Evolutionary conservation across 345 rosid species (phyloP), one percentile per base, ranked within the genome.

Genomic region (Linum tenue): DNA sequence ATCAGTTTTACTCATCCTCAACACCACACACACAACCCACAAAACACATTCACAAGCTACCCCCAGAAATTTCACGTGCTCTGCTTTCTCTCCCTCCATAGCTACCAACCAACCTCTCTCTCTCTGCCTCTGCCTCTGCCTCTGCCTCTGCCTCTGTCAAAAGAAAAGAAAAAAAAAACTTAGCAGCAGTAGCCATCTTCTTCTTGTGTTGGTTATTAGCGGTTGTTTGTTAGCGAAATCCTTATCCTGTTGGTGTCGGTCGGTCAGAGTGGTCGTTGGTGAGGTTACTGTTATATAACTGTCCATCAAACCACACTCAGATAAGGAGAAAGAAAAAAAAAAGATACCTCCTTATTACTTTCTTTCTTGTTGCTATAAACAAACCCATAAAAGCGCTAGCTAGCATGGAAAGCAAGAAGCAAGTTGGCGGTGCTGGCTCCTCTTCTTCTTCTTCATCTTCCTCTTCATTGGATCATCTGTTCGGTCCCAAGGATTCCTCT

Each of bases 401-500:
- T n/a, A n/a, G 39, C 35, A 78, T 75, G 80, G 84, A 75, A 59
- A 70, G 72, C 68, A 78, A 76, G 71, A 60, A 55, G 53, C 75
- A 59, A 63, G 57, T 56, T 40, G 67, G 71, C 65, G 65, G 67
- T 56, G n/a, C n/a, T n/a, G 37, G 60, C 7, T 3, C 9, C 59
- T n/a, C 35, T n/a, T 57, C 60, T n/a, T n/a, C n/a, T 16, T 17
- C 60, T 37, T 15, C 60, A 1, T 65, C 68, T 4, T 41, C 75
- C 0, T 56, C 77, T 8, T 69, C 86, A 43, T 43, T 85, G 61
- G 90, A 82, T 79, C 78, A 80, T 70, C 80, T 86, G 12, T 84
- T 86, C 59, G 84, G 88, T 60, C 84, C 83, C 12, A 84, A 75
- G 70, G 78, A 84, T 43, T 69, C 84, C 6, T 76, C 79, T 35